Evolutionary conservation across 176 grass and related monocot species (phyloP), one percentile per base, ranked within the genome.

Genomic region (Juncus inflexus): DNA sequence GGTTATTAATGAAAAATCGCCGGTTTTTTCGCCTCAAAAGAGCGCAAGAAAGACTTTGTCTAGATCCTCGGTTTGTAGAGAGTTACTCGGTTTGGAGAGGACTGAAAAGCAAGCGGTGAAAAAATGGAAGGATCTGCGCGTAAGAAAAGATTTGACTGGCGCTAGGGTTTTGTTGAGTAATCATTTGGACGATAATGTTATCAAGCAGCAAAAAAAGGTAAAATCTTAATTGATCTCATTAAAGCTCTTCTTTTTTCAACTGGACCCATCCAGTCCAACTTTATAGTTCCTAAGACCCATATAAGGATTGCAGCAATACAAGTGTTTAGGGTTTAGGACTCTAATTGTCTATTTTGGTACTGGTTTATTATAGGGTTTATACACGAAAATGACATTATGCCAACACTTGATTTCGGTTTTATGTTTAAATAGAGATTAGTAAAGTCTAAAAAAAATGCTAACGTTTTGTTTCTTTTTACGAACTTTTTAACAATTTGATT

Each of bases 191-290:
- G 71, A 83, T 14, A 78, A 79, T 80, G 77, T 87, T 28, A 78
- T 87, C 53, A 90, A 82, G 74, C 81, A 81, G 62, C 91, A 96
- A 61, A 90, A 84, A 61, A 96, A 90, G 91, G 91, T 96, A 77
- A 37, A 15, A 28, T 55, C 42, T 12, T 42, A 50, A 55, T 42
- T 9, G 7, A 47, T 47, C 19, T 28, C 19, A 28, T 28, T 28
- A 28, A 28, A 28, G 19, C 19, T 28, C 12, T 59, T 36, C 68
- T 68, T 60, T 56, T 73, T 55, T 77, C 35, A 60, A 40, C 19
- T 59, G 37, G 3, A 28, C 52, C 36, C 58, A 68, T 60, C 9
- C 42, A 47, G 2, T 54, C n/a, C 56, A n/a, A 58, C 59, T 50
- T 65, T 10, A 40, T 50, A 52, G 10, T 56, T 56, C 52, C 2